Base-by-base conservation (phyloP, 176 grass and related monocot genomes). In the bread wheat (Triticum aestivum) region DNA sequence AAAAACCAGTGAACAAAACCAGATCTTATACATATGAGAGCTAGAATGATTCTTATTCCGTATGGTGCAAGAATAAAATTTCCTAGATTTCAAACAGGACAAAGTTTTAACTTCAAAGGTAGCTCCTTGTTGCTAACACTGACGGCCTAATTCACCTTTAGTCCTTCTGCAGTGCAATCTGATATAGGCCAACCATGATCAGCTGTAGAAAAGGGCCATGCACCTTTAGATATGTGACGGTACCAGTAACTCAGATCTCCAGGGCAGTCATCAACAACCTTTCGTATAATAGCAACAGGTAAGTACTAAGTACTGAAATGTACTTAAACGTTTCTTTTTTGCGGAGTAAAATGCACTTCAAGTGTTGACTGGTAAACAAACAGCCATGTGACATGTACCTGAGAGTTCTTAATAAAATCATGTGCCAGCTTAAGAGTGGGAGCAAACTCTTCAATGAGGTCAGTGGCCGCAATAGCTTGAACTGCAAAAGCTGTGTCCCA, bases 111-210 rank as follows among this genome's bases (percentile, higher is more conserved):
- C 35, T 69, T 61, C 20, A 42, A 81, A 69, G 27, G 24, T 77
- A 62, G 27, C 67, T 54, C 39, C 0, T 69, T 69, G 73, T 42
- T 72, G 17, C 8, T 83, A 72, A 56, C 73, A 61, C 11, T 44
- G 15, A 56, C 32, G 58, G 70, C 9, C 42, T 41, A 80, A 45
- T 13, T 85, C 75, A 88, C 89, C 94, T 99, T 99, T 49, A 99
- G 61, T 89, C 94, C 97, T 96, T 96, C 97, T 35, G 94, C 88
- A 78, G 94, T 96, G 85, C 97, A 99, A 89, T 96, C 97, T 62
- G 97, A 99, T 90, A 96, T 87, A 86, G 94, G 90, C 97, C 97
- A 99, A 51, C 97, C 97, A 41, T 99, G 88, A 81, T 99, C 97
- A 39, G 30, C 89, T n/a, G 87, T 96, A 37, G 97, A 99, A 66